Evolutionary conservation across 2,329 filamentous ascomycete genomes (phyloP).

Genomic region (Ceratocystis albifundus): DNA sequence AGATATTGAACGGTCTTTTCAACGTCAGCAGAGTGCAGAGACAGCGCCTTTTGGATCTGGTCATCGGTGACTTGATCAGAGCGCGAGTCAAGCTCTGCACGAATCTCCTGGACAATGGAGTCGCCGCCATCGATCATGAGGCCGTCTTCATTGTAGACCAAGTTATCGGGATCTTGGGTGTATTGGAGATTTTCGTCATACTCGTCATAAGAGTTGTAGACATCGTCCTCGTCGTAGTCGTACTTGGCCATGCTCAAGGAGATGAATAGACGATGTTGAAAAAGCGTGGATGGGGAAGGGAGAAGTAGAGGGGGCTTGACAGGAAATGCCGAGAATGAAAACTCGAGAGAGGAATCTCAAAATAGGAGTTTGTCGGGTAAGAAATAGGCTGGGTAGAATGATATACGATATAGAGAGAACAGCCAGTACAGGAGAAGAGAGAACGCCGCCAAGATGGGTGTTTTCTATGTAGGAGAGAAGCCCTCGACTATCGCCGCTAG

Average conservation of each 20-base stretch:
- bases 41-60: conserved; percentile 13
- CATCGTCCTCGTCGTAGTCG: conserved; percentile 27
- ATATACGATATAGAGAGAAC: not conserved
- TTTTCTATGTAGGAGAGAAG: not conserved
- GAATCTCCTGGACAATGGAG: conserved; percentile 2
- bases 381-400: not conserved
- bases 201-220: conserved; percentile 38
- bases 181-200: conserved; percentile 28
- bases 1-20: conserved; percentile 15
- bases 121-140: conserved; percentile 12
- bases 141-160: conserved; percentile 15
- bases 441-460: too few species aligned
- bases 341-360: not conserved
- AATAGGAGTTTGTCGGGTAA: not conserved
- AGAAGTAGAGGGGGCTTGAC: not conserved
- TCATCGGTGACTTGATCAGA: conserved; percentile 20
- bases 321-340: not conserved
- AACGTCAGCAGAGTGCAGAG: not conserved
- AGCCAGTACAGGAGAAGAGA: not conserved
- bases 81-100: conserved; percentile 18
- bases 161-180: not conserved
- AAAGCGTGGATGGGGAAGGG: not conserved
- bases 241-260: conserved; percentile 20
- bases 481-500: too few species aligned
- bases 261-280: not conserved